A percentile compares a stretch with the other conserved stretches of the same genome.
phyloP scores from a whole-genome alignment of 768 basidiomycete genomes.

The Exsudoporus frostii region DNA sequence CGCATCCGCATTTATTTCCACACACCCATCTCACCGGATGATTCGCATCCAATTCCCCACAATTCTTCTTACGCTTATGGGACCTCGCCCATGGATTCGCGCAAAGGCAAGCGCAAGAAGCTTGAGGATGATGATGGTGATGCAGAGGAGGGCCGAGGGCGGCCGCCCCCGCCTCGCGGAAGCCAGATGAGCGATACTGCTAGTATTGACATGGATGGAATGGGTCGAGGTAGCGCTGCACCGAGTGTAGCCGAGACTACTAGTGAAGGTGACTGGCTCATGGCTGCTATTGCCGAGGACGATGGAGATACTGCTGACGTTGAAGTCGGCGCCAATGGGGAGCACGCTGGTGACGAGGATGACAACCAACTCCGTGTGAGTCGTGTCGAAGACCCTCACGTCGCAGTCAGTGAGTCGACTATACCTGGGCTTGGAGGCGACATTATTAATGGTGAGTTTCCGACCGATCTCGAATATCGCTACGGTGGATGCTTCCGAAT shows the following conservation, averaged over 20 bases:
- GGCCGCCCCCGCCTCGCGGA: slow-evolving; percentile 56
- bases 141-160: slow-evolving; percentile 64
- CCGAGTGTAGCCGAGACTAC: slow-evolving; percentile 60
- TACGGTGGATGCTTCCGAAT: slow-evolving; percentile 48
- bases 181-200: slow-evolving; percentile 50
- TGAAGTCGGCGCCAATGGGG: slow-evolving; percentile 55
- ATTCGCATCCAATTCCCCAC: slow-evolving; percentile 71
- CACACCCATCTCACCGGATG: slow-evolving; percentile 81
- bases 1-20: slow-evolving; percentile 92
- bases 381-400: slow-evolving; percentile 38
- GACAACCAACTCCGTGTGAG: slow-evolving; percentile 44
- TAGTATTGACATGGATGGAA: slow-evolving; percentile 54
- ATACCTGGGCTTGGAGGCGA: slow-evolving; percentile 33
- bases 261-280: slow-evolving; percentile 84
- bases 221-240: slow-evolving; percentile 58
- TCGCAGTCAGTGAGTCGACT: slow-evolving; percentile 31
- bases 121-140: slow-evolving; percentile 86
- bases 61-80: slow-evolving; percentile 40
- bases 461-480: slow-evolving; percentile 29
- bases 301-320: slow-evolving; percentile 56
- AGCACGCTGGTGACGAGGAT: slow-evolving; percentile 45
- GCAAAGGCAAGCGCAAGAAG: slow-evolving; percentile 87
- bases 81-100: slow-evolving; percentile 51
- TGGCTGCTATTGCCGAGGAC: slow-evolving; percentile 81
- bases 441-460: slow-evolving; percentile 53